Percentiles rank a stretch among this genome's conserved stretches.
Conservation (phyloP, 2,329 filamentous ascomycete genomes). For the Arthrobotrys sinensis region DNA sequence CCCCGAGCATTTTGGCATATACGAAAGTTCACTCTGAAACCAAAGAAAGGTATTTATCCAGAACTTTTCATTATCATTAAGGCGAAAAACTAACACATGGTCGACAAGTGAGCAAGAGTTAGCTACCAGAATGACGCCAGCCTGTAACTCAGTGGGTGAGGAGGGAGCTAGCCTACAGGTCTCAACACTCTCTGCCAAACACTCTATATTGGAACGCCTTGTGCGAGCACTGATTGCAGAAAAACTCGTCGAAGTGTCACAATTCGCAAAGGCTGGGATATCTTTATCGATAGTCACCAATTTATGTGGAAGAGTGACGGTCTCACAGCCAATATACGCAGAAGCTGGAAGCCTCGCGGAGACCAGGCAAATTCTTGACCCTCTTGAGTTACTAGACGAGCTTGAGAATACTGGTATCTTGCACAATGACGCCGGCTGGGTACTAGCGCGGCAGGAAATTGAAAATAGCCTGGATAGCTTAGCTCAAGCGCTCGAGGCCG, state of each 20-base stretch:
- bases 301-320: conserved; percentile 19
- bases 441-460: conserved; percentile 23
- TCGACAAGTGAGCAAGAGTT: neutral
- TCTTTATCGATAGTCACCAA: neutral
- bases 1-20: neutral
- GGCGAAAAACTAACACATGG: neutral
- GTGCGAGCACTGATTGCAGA: conserved; percentile 36
- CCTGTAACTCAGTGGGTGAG: conserved; percentile 1
- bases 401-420: conserved; percentile 19
- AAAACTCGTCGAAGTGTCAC: conserved; percentile 23
- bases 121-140: neutral
- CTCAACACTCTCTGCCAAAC: conserved; percentile 15
- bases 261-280: conserved; percentile 20
- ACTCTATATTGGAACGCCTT: conserved; percentile 45
- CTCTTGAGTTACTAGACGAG: conserved; percentile 32
- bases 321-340: conserved; percentile 19
- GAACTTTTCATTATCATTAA: neutral
- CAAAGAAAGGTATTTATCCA: neutral
- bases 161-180: neutral
- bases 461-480: conserved; percentile 32
- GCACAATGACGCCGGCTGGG: conserved; percentile 16
- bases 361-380: conserved; percentile 17
- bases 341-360: neutral
- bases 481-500: conserved; percentile 17
- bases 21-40: neutral